A percentile compares a stretch with the other conserved stretches of the same genome.
Evolutionary conservation across 2,329 filamentous ascomycete genomes (phyloP).

Genomic region (Alternaria sp.): DNA sequence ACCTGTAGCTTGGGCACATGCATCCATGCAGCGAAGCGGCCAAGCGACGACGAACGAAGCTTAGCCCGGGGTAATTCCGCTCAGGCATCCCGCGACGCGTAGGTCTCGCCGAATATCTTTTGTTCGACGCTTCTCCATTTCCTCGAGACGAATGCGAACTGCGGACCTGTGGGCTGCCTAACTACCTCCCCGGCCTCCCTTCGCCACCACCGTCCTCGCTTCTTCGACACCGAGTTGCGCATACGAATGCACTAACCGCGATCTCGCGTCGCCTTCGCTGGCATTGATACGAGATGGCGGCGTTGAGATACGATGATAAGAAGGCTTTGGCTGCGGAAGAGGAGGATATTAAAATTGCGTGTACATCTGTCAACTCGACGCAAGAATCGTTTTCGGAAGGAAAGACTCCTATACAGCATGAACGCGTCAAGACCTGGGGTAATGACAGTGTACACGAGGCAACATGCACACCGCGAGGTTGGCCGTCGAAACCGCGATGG

Average conservation of each 20-base stretch:
- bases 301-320: neutral
- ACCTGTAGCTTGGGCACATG: neutral
- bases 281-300: neutral
- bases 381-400: neutral
- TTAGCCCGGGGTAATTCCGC: neutral
- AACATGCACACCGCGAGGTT: neutral
- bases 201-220: neutral
- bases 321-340: neutral
- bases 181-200: neutral
- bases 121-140: neutral
- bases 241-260: neutral
- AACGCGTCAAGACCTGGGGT: conserved; percentile 8
- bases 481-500: neutral
- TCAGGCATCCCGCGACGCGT: conserved; percentile 10
- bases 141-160: neutral
- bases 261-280: neutral
- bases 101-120: neutral
- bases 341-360: neutral
- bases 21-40: neutral
- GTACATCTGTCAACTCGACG: neutral
- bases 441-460: neutral
- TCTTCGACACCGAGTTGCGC: neutral
- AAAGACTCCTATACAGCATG: neutral
- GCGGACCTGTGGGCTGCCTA: neutral
- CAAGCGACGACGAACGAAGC: neutral